These are phyloP conservation scores for Komagataella pseudopastoris DNA, from an alignment of 805 yeast species.

Conservation along the genomic window DNA sequence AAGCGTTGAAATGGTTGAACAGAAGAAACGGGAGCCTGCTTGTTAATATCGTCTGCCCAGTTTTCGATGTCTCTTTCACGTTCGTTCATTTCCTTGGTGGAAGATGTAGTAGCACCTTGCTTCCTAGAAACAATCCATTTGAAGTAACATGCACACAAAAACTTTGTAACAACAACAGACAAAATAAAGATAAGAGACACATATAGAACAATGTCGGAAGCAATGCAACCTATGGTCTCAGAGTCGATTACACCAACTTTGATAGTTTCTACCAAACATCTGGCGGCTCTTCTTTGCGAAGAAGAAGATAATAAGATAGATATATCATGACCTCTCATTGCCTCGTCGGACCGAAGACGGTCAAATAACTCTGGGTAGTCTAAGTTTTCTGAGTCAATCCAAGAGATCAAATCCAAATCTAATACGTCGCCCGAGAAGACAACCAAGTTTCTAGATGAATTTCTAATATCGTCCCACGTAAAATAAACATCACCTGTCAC, in stretches of 20 bases:
- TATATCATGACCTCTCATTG: constrained; percentile 67
- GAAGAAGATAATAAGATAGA: constrained; percentile 57
- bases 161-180: constrained; percentile 65
- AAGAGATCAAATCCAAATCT: constrained; percentile 63
- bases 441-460: constrained; percentile 59
- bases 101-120: constrained; percentile 57
- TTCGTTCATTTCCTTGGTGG: constrained; percentile 40
- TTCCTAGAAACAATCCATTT: constrained; percentile 67
- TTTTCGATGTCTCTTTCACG: constrained; percentile 62
- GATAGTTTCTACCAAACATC: constrained; percentile 73
- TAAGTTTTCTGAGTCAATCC: constrained; percentile 61
- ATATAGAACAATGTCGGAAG: constrained; percentile 71
- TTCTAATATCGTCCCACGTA: constrained; percentile 78
- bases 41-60: constrained; percentile 64
- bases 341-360: constrained; percentile 36
- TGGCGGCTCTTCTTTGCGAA: constrained; percentile 58
- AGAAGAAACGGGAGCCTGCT: constrained; percentile 32
- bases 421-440: constrained; percentile 86
- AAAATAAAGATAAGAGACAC: constrained; percentile 77
- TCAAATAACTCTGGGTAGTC: constrained; percentile 65
- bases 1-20: constrained; percentile 21
- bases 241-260: constrained; percentile 86
- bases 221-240: constrained; percentile 87
- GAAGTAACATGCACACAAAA: constrained; percentile 78
- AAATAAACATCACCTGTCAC: constrained; percentile 68